Evolutionary conservation across 2,329 filamentous ascomycete species (phyloP).

Genomic region (Sporothrix humicola): DNA sequence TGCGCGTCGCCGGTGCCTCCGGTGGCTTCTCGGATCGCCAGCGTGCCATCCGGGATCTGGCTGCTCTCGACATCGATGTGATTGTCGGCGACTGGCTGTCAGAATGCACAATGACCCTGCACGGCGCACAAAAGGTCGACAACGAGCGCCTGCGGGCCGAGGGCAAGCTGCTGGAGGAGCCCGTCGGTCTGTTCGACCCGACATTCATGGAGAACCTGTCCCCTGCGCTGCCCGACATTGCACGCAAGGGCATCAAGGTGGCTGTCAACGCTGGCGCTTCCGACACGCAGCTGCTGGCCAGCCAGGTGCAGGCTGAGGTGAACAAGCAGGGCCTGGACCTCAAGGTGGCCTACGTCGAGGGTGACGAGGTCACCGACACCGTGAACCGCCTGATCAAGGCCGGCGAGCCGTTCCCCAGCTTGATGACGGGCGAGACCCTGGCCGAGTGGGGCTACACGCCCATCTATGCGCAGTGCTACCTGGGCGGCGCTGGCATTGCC

Average conservation of each 20-base stretch:
- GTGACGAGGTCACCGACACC: constrained; percentile 43
- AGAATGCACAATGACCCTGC: constrained; percentile 45
- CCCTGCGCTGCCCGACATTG: constrained; percentile 44
- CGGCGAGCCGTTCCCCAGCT: constrained; percentile 34
- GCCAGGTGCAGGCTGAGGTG: constrained; percentile 36
- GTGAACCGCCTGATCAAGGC: constrained; percentile 35
- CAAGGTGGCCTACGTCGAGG: constrained; percentile 45
- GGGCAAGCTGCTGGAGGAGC: constrained; percentile 36
- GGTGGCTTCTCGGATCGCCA: constrained; percentile 53
- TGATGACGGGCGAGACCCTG: constrained; percentile 34
- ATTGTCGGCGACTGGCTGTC: constrained; percentile 45
- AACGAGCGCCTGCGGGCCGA: constrained; percentile 35
- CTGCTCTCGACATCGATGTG: constrained; percentile 46
- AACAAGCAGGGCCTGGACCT: constrained; percentile 39
- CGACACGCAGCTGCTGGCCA: constrained; percentile 41
- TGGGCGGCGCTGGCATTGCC: constrained; percentile 50
- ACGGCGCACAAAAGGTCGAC: constrained; percentile 41
- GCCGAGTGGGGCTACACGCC: constrained; percentile 36
- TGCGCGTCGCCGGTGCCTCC: constrained; percentile 51
- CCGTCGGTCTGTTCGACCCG: constrained; percentile 41
- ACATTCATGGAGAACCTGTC: constrained; percentile 45
- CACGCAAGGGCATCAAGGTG: constrained; percentile 41
- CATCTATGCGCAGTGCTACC: constrained; percentile 47
- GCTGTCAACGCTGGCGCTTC: constrained; percentile 46
- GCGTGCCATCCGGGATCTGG: constrained; percentile 49